These are phyloP conservation scores for Pseudoturritis turrita DNA, from an alignment of 345 rosid genomes.

Conservation along the genomic window DNA sequence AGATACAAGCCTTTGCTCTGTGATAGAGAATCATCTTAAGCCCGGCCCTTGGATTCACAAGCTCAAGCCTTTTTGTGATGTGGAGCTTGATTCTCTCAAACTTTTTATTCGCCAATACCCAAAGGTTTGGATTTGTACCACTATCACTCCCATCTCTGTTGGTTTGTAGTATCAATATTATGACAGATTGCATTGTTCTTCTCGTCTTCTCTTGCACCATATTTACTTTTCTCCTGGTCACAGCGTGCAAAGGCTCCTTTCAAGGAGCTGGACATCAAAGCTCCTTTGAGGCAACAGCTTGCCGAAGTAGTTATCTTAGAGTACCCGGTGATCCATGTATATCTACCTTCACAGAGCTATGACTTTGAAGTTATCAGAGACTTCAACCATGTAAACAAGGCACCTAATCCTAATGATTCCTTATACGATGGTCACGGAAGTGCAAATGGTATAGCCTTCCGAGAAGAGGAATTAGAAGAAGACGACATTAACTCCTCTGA, in stretches of 20 bases:
- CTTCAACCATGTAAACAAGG: neutral
- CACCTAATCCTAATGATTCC: conserved; percentile 29
- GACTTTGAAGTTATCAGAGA: conserved; percentile 62
- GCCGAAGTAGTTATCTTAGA: conserved; percentile 54
- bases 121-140: conserved; percentile 35
- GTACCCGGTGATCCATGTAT: conserved; percentile 82
- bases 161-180: neutral
- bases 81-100: conserved; percentile 54
- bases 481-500: conserved; percentile 39
- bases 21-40: conserved; percentile 65
- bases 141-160: neutral
- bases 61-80: conserved; percentile 57
- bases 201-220: neutral
- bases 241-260: conserved; percentile 72
- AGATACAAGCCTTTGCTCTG: conserved; percentile 48
- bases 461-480: conserved; percentile 71
- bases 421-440: conserved; percentile 24
- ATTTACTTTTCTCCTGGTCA: conserved; percentile 9
- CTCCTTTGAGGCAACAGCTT: conserved; percentile 62
- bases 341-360: conserved; percentile 59
- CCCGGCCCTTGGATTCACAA: conserved; percentile 75
- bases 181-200: neutral
- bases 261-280: conserved; percentile 51
- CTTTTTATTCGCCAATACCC: conserved; percentile 58
- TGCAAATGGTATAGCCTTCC: conserved; percentile 44